A percentile compares a stretch with the other conserved stretches of the same genome.
These are phyloP conservation scores for Ascomycota sp. DNA, from an alignment of 2,329 filamentous ascomycete species.

Conservation along the genomic window DNA sequence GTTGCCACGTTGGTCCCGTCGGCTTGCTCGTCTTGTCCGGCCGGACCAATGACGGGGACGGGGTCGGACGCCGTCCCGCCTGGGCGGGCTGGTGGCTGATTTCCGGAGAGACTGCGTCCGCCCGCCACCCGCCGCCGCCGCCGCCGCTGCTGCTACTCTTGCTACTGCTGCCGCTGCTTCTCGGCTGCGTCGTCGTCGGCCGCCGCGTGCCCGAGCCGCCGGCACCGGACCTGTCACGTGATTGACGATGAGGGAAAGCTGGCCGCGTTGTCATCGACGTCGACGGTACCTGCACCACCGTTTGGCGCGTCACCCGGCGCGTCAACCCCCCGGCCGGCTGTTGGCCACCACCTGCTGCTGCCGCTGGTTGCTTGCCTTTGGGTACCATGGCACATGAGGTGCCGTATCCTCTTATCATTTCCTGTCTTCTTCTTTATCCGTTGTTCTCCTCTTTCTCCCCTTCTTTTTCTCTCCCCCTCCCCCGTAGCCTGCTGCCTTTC, in stretches of 20 bases:
- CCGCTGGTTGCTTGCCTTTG: slow-evolving; percentile 17
- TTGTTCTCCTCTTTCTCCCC: neutral
- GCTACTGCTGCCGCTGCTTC: too few species aligned
- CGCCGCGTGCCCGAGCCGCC: too few species aligned
- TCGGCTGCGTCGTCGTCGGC: too few species aligned
- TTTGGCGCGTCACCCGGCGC: slow-evolving; percentile 18
- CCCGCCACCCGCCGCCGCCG: too few species aligned
- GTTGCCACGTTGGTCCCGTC: neutral
- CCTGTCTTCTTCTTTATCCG: neutral
- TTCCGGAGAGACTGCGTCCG: too few species aligned
- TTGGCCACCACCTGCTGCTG: too few species aligned
- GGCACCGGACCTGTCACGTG: slow-evolving; percentile 18
- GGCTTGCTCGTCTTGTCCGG: too few species aligned
- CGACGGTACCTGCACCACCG: slow-evolving; percentile 3
- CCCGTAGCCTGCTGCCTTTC: neutral
- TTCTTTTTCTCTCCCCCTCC: neutral
- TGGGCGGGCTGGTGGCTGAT: too few species aligned
- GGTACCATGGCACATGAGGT: slow-evolving; percentile 10
- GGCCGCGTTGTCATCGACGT: slow-evolving; percentile 3
- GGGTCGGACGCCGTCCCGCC: too few species aligned
- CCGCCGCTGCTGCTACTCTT: too few species aligned
- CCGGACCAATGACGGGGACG: too few species aligned
- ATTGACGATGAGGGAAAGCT: slow-evolving; percentile 15
- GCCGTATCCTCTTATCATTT: neutral
- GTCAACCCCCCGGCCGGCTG: too few species aligned